These are phyloP conservation scores for Cyclotella sp. DNA, from an alignment of 108 stramenopile genomes.

Conservation along the genomic window DNA sequence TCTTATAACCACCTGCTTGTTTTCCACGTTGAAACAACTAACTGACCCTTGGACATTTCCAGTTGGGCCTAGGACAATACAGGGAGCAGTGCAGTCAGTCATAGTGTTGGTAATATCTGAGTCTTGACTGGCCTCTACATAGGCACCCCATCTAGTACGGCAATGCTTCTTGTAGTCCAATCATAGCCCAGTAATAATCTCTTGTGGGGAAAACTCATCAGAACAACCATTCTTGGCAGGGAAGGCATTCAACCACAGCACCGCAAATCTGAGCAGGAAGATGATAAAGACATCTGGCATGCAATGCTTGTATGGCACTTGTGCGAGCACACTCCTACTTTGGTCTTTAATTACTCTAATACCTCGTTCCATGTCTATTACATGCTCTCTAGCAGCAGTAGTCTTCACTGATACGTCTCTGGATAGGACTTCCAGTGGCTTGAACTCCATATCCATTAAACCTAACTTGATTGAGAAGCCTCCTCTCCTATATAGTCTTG, in stretches of 20 bases:
- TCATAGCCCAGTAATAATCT: not conserved
- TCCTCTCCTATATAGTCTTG: slow-evolving; percentile 23
- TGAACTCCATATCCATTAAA: no score
- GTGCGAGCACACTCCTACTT: not conserved
- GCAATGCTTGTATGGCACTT: slow-evolving; percentile 8
- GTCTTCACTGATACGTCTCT: slow-evolving; percentile 15
- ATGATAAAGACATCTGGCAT: slow-evolving; percentile 23
- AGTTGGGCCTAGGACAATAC: no score
- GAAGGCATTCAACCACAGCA: slow-evolving; percentile 35
- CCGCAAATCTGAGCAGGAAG: slow-evolving; percentile 9
- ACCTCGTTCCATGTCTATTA: no score
- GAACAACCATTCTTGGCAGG: slow-evolving; percentile 28
- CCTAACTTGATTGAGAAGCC: slow-evolving; percentile 12
- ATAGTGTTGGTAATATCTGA: slow-evolving; percentile 15
- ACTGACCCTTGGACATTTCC: slow-evolving; percentile 46
- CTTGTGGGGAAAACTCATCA: no score
- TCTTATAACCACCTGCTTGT: slow-evolving; percentile 20
- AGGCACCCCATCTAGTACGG: no score
- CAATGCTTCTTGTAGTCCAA: slow-evolving; percentile 42
- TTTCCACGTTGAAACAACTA: slow-evolving; percentile 20
- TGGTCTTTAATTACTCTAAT: slow-evolving; percentile 29
- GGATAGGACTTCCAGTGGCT: not conserved
- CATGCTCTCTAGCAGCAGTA: slow-evolving; percentile 38
- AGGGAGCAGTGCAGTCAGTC: not conserved
- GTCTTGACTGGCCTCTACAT: no score